These are phyloP conservation scores for Ehretia macrophylla DNA, from an alignment of 257 asterid genomes.

Conservation along the genomic window DNA sequence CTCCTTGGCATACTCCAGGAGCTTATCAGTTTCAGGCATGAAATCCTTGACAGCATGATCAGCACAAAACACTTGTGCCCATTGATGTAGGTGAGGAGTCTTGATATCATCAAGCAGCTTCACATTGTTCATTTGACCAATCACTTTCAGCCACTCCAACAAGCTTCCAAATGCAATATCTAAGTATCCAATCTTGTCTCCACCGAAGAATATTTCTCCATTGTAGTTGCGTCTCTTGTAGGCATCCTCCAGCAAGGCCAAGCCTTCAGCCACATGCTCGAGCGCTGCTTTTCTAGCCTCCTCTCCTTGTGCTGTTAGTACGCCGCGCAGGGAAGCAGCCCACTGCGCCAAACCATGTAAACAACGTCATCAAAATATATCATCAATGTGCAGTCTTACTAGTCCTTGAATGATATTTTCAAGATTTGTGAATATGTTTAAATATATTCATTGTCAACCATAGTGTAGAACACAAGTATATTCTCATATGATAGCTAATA, in stretches of 20 bases:
- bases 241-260: constrained; percentile 47
- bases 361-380: background rate
- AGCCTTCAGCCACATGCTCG: constrained; percentile 28
- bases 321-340: constrained; percentile 40
- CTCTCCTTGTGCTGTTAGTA: constrained; percentile 34
- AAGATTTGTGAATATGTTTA: too few species aligned
- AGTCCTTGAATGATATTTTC: too few species aligned
- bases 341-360: constrained; percentile 28
- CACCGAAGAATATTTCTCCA: constrained; percentile 49
- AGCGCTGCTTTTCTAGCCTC: constrained; percentile 25
- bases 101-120: constrained; percentile 37
- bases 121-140: constrained; percentile 18
- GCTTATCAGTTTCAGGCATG: constrained; percentile 44
- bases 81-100: constrained; percentile 41
- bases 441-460: too few species aligned
- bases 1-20: constrained; percentile 21
- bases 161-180: constrained; percentile 57
- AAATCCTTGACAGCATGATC: constrained; percentile 42
- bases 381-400: too few species aligned
- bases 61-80: constrained; percentile 41
- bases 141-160: constrained; percentile 43
- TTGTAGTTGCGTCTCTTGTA: constrained; percentile 39
- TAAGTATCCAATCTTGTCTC: constrained; percentile 49
- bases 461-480: too few species aligned
- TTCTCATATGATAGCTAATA: too few species aligned